Conservation (phyloP, 352 stramenopile species). For the Pythium oligandrum region DNA sequence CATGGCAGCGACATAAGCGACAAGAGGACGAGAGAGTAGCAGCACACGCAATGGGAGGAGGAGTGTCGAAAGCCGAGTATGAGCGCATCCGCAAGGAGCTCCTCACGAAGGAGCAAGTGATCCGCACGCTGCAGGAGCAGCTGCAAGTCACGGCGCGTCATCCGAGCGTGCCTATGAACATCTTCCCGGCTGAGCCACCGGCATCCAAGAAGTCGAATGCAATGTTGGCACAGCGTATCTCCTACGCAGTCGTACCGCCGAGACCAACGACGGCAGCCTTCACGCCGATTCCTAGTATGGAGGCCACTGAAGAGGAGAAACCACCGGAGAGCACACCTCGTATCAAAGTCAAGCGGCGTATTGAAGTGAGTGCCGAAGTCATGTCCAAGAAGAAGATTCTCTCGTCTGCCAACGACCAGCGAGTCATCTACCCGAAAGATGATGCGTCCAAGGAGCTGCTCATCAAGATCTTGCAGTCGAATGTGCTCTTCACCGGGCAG, state of each 20-base stretch:
- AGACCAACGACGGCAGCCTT: no score
- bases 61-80: conserved; percentile 71
- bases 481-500: conserved; percentile 68
- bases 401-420: conserved; percentile 30
- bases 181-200: no score
- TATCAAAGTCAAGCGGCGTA: conserved; percentile 28
- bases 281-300: no score
- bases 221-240: no score
- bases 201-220: no score
- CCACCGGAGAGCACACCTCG: conserved; percentile 1
- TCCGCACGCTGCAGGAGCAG: conserved; percentile 52
- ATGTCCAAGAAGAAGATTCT: conserved; percentile 70
- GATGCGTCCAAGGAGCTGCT: conserved; percentile 50
- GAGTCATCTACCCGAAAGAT: conserved; percentile 57
- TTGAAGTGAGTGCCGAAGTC: conserved; percentile 76
- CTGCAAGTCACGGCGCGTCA: conserved; percentile 25
- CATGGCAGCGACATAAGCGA: no score
- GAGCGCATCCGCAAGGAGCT: conserved; percentile 68
- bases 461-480: conserved; percentile 61
- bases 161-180: no score
- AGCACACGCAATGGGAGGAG: conserved; percentile 44
- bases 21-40: no score
- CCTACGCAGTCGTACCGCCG: no score
- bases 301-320: conserved; percentile 9
- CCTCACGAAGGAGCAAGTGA: conserved; percentile 67